Conservation (phyloP, 1,284 basidiomycete species). For the Leccinum ponderosum region DNA sequence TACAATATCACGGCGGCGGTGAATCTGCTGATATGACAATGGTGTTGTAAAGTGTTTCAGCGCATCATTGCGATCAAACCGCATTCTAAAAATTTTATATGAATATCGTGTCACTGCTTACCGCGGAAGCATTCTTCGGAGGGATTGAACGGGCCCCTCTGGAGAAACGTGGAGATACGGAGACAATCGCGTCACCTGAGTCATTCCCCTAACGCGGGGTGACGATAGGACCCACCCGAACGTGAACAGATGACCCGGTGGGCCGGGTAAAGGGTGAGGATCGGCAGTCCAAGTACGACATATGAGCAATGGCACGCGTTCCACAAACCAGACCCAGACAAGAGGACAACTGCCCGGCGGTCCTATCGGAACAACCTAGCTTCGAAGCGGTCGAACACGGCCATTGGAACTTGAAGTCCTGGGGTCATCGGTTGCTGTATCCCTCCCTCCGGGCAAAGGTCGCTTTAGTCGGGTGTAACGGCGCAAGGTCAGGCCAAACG, state of each 20-base stretch:
- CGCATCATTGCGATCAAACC: neutral
- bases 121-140: neutral
- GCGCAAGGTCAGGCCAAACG: neutral
- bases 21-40: no score
- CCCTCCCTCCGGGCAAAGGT: neutral
- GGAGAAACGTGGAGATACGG: neutral
- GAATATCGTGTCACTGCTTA: neutral
- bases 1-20: no score
- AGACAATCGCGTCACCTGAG: neutral
- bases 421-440: neutral
- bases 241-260: neutral
- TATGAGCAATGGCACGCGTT: neutral
- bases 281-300: neutral
- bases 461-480: neutral
- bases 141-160: neutral
- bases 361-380: neutral
- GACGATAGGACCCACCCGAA: neutral
- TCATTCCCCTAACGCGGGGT: neutral
- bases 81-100: neutral
- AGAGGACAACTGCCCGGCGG: neutral
- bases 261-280: neutral
- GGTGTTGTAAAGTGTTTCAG: neutral
- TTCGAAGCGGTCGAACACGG: neutral
- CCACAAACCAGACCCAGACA: neutral
- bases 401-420: neutral